Conservation (phyloP, 169 alveolate genomes). For the Plasmodium inui region DNA sequence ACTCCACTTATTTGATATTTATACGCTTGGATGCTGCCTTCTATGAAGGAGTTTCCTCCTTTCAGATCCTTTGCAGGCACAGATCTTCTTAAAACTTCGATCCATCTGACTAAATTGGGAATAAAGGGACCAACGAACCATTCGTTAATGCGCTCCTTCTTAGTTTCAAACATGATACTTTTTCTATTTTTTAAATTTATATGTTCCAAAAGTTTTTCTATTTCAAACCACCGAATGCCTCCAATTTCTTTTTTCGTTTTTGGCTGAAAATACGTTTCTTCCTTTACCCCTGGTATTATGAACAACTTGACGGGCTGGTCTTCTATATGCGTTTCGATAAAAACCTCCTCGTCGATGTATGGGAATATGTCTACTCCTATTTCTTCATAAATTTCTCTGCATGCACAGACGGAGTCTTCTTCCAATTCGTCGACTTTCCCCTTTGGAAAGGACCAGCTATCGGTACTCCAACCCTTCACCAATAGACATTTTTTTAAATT, state of each 20-base stretch:
- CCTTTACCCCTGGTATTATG: slow-evolving; percentile 90
- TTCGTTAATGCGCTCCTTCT: slow-evolving; percentile 62
- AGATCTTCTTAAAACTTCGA: slow-evolving; percentile 56
- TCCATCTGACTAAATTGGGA: slow-evolving; percentile 81
- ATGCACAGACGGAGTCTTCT: slow-evolving; percentile 93
- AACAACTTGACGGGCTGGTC: slow-evolving; percentile 89
- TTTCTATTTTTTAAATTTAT: slow-evolving; percentile 38
- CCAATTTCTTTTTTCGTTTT: slow-evolving; percentile 89
- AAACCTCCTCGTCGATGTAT: slow-evolving; percentile 83
- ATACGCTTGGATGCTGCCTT: slow-evolving; percentile 28
- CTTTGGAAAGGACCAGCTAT: slow-evolving; percentile 93
- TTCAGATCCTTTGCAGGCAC: slow-evolving; percentile 13
- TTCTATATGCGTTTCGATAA: slow-evolving; percentile 83
- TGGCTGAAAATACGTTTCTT: slow-evolving; percentile 84
- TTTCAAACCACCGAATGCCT: slow-evolving; percentile 87
- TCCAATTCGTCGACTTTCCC: slow-evolving; percentile 96
- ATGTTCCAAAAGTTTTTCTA: slow-evolving; percentile 72
- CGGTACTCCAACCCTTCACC: slow-evolving; percentile 90
- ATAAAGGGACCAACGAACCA: slow-evolving; percentile 74
- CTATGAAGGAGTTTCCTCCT: not conserved
- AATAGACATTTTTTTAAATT: slow-evolving; percentile 86
- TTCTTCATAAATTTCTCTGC: slow-evolving; percentile 95
- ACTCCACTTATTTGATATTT: slow-evolving; percentile 57
- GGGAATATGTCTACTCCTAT: slow-evolving; percentile 91
- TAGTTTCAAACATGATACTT: slow-evolving; percentile 74